These are phyloP conservation scores for Penicillium sp. DNA, from an alignment of 2,329 filamentous ascomycete species.

Conservation along the genomic window DNA sequence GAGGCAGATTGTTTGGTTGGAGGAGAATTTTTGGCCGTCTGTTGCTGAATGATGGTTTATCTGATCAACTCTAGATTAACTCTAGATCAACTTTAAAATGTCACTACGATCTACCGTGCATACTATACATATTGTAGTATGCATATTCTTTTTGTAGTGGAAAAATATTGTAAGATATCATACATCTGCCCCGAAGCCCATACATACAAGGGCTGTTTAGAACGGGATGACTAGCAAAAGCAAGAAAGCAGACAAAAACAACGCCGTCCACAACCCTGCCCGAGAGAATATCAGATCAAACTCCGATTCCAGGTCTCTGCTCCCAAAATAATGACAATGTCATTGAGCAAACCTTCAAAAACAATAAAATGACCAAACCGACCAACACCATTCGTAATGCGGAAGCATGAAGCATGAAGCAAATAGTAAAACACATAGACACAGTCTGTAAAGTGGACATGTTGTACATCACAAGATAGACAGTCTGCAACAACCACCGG, in stretches of 20 bases:
- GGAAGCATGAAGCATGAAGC: conserved; percentile 8
- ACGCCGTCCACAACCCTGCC: conserved; percentile 1
- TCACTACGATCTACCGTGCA: neutral
- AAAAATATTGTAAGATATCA: conserved; percentile 20
- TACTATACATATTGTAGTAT: neutral
- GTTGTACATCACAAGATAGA: conserved; percentile 17
- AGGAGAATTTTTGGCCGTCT: conserved; percentile 60
- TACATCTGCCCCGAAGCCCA: conserved; percentile 13
- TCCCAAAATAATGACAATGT: conserved; percentile 1
- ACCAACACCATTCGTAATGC: conserved; percentile 24
- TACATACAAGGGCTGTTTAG: conserved; percentile 24
- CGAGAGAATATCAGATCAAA: conserved; percentile 8
- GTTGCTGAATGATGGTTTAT: conserved; percentile 16
- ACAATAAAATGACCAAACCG: conserved; percentile 1
- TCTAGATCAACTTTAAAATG: neutral
- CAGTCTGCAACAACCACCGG: neutral
- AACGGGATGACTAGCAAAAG: conserved; percentile 12
- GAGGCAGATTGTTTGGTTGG: conserved; percentile 53
- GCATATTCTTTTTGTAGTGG: neutral
- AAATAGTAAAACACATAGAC: conserved; percentile 8
- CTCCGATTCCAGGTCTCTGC: conserved; percentile 9
- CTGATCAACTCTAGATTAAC: neutral
- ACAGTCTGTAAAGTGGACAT: conserved; percentile 12
- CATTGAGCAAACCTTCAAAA: conserved; percentile 9
- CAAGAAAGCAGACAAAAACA: neutral